A percentile compares a stretch with the other conserved stretches of the same genome.
These are phyloP conservation scores for Durusdinium trenchii DNA, from an alignment of 73 alveolate species.

Conservation along the genomic window DNA sequence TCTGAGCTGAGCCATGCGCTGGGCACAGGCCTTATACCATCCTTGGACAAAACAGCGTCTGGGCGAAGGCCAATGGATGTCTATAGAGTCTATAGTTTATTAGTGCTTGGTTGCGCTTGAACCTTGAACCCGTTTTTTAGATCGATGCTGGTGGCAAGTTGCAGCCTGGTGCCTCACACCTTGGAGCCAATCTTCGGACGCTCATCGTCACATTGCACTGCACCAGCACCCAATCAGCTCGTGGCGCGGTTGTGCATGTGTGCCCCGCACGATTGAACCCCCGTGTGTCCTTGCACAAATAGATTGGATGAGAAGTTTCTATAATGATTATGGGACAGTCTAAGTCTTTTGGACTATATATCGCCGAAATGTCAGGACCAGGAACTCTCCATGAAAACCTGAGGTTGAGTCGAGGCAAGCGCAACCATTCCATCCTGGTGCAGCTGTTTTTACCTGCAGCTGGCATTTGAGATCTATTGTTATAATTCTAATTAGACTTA, in stretches of 20 bases:
- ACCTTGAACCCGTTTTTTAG: not conserved
- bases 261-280: not conserved
- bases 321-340: too few species aligned
- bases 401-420: not conserved
- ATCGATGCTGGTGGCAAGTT: constrained; percentile 32
- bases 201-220: not conserved
- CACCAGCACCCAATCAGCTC: not conserved
- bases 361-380: not conserved
- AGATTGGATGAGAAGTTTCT: too few species aligned
- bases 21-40: constrained; percentile 54
- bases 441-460: not conserved
- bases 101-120: too few species aligned
- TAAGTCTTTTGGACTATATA: too few species aligned
- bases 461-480: not conserved
- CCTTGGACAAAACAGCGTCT: not conserved
- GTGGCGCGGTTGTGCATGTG: not conserved
- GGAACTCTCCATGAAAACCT: not conserved
- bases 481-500: too few species aligned
- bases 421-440: constrained; percentile 6
- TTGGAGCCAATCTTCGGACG: not conserved
- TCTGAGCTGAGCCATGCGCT: constrained; percentile 55
- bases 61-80: not conserved
- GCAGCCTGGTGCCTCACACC: constrained; percentile 64
- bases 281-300: not conserved
- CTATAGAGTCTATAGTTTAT: not conserved